These are phyloP conservation scores for Fusarium dlaminii DNA, from an alignment of 2,329 filamentous ascomycete genomes.

Conservation along the genomic window DNA sequence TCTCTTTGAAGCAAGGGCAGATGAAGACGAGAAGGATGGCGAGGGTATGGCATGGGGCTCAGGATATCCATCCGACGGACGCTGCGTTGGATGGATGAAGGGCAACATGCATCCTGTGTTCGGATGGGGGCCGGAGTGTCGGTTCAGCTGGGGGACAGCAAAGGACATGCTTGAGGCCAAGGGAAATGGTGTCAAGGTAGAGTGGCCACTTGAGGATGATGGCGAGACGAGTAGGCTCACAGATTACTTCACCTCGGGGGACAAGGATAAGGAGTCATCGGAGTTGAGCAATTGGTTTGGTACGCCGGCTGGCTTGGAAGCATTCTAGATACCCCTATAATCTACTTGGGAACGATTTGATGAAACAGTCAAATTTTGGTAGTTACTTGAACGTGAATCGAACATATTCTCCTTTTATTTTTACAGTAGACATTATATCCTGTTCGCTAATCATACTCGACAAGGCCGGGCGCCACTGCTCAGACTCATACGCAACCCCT, in stretches of 20 bases:
- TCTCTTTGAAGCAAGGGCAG: conserved; percentile 65
- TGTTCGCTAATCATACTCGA: conserved; percentile 38
- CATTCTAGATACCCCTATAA: conserved; percentile 63
- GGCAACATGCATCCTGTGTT: conserved; percentile 91
- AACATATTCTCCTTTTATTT: conserved; percentile 9
- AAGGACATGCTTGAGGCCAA: conserved; percentile 92
- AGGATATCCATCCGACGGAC: conserved; percentile 89
- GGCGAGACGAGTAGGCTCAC: conserved; percentile 75
- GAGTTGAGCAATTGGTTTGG: conserved; percentile 89
- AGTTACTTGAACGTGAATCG: conserved; percentile 6
- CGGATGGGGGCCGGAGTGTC: conserved; percentile 92
- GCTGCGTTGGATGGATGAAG: conserved; percentile 84
- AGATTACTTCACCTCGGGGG: conserved; percentile 71
- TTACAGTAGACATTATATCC: conserved; percentile 44
- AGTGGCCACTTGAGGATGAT: conserved; percentile 84
- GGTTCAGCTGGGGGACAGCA: conserved; percentile 95
- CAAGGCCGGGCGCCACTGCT: conserved; percentile 19
- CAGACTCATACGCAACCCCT: conserved; percentile 28
- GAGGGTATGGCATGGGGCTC: conserved; percentile 79
- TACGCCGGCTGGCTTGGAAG: conserved; percentile 71
- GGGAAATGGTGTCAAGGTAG: conserved; percentile 73
- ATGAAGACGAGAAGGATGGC: conserved; percentile 44
- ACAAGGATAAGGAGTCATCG: conserved; percentile 58
- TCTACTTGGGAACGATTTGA: not conserved
- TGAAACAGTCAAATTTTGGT: not conserved